Evolutionary conservation across 768 basidiomycete species (phyloP).

Genomic region (Naganishia randhawae): DNA sequence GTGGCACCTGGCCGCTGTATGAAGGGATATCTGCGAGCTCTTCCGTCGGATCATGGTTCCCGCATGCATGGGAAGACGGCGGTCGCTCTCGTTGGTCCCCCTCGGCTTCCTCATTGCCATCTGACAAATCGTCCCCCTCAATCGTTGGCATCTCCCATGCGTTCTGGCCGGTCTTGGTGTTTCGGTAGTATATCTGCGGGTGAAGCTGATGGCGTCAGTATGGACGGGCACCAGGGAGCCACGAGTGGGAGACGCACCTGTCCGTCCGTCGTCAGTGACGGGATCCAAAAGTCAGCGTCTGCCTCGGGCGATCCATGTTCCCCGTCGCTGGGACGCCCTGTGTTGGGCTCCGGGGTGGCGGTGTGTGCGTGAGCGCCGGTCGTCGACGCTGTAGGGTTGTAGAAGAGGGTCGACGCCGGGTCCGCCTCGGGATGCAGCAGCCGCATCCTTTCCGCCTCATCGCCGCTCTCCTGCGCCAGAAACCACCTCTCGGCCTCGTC

Average conservation of each 20-base stretch:
- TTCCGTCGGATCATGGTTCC: not conserved
- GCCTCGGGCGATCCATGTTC: not conserved
- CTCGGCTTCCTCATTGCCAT: not conserved
- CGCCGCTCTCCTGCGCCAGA: constrained; percentile 54
- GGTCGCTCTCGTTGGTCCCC: not conserved
- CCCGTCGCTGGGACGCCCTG: not conserved
- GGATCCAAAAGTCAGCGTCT: constrained; percentile 76
- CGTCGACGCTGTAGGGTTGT: not conserved
- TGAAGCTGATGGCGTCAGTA: not conserved
- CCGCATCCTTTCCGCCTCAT: constrained; percentile 21
- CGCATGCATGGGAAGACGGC: not conserved
- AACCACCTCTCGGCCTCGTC: constrained; percentile 70
- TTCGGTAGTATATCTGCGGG: constrained; percentile 87
- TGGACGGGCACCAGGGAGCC: not conserved
- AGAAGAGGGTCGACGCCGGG: not conserved
- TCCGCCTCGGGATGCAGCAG: not conserved
- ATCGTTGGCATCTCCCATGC: constrained; percentile 72
- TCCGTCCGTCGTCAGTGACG: constrained; percentile 72
- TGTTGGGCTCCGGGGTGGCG: not conserved
- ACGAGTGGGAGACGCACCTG: constrained; percentile 57
- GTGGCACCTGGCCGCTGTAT: not conserved
- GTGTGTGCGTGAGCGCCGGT: not conserved
- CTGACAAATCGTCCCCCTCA: constrained; percentile 19
- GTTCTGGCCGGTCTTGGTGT: constrained; percentile 60
- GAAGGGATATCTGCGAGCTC: not conserved